Evolutionary conservation across 164 flowering plant species (phyloP), one percentile per base, ranked within the genome.

Genomic region (Nymphaea thermarum): DNA sequence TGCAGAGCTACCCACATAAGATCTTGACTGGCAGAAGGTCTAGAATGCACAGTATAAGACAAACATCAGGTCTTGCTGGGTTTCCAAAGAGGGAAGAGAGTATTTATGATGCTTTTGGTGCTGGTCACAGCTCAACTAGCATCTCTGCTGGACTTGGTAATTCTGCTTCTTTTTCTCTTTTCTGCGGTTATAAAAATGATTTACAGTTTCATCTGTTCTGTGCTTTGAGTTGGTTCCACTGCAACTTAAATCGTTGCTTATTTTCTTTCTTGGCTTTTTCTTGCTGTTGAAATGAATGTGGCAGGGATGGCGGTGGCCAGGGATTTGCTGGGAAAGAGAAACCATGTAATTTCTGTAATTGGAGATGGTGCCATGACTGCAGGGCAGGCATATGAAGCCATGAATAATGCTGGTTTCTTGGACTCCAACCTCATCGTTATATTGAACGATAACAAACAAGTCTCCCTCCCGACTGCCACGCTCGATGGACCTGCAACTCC

Each of bases 351-450:
- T 61, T 77, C 94, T 17, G 98, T 93, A 70, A 93, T 93, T 66
- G 98, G 98, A 73, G 98, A 93, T 72, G 98, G 97, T 53, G 97
- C 96, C 69, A 93, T 93, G 94, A 93, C 98, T 1, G 98, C 97
- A 55, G 98, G 98, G 25, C 96, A 88, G 79, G 98, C 98, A n/a
- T 93, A 88, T 59, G 98, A 93, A 67, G 98, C 98, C 65, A 78
- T 93, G 92, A 93, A 93, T 74, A 93, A 93, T 74, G 84, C 97
- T 2, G 98, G 98, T 2, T 93, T 72, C 66, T 85, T 93, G 47
- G 96, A 90, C 65, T 5, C 93, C 57, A 87, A 93, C 78, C 71
- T 93, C 71, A 89, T 93, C 44, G 84, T 89, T 5, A 67, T 93
- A 3, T 71, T 93, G 68, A 93, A 93, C 72, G 98, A 88, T 77